Conservation (phyloP, 441 rosid genomes). For the Arabidopsis lyrata region DNA sequence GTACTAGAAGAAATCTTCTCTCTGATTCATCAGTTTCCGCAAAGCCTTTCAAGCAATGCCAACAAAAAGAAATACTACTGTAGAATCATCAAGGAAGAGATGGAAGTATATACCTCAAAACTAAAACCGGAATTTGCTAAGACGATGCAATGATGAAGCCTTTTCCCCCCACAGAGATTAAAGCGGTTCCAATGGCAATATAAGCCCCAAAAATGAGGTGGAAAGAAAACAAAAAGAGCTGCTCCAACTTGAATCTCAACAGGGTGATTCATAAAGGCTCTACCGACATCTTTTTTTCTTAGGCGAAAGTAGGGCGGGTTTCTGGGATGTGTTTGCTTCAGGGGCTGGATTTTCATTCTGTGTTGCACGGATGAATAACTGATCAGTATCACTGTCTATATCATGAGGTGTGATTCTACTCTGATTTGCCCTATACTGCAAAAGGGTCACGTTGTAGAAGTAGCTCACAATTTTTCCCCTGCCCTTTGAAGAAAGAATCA, state of each 20-base stretch:
- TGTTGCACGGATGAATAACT: slow-evolving; percentile 43
- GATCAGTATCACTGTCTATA: slow-evolving; percentile 75
- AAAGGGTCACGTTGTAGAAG: slow-evolving; percentile 77
- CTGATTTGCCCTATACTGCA: slow-evolving; percentile 80
- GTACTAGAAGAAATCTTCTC: slow-evolving; percentile 34
- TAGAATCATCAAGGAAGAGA: slow-evolving; percentile 26
- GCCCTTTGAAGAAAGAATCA: slow-evolving; percentile 54
- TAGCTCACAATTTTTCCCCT: slow-evolving; percentile 76
- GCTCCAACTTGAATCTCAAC: slow-evolving; percentile 28
- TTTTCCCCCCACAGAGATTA: not conserved
- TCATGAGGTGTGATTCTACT: slow-evolving; percentile 58
- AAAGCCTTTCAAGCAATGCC: slow-evolving; percentile 29
- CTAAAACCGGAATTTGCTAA: slow-evolving; percentile 26
- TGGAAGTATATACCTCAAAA: slow-evolving; percentile 39
- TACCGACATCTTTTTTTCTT: slow-evolving; percentile 46
- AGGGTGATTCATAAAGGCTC: slow-evolving; percentile 18
- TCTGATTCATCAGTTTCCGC: slow-evolving; percentile 34
- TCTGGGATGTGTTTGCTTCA: slow-evolving; percentile 49
- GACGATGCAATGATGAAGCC: slow-evolving; percentile 14
- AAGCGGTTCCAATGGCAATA: slow-evolving; percentile 26
- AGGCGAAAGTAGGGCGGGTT: slow-evolving; percentile 64
- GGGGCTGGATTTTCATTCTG: slow-evolving; percentile 40
- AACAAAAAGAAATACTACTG: slow-evolving; percentile 24
- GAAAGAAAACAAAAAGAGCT: not conserved
- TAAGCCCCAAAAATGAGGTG: slow-evolving; percentile 15